Conservation (phyloP, 257 asterid species). For the Solanum sejunctum region DNA sequence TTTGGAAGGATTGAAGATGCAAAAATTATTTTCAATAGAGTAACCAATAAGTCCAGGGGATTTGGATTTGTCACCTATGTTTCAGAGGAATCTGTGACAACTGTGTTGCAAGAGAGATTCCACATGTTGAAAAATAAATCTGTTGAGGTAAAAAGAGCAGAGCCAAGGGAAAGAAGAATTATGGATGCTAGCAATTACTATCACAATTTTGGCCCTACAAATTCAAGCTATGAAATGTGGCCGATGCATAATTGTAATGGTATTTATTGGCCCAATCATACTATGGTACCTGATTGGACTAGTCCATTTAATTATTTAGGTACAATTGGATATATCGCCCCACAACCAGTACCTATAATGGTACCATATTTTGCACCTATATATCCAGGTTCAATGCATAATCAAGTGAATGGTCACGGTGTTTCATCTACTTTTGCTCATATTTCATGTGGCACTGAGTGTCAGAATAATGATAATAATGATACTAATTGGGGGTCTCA, state of each 20-base stretch:
- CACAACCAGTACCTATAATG: not conserved
- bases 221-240: not conserved
- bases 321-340: not conserved
- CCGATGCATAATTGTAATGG: not conserved
- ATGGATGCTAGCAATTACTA: not conserved
- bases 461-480: not conserved
- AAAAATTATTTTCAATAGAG: not conserved
- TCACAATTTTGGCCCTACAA: not conserved
- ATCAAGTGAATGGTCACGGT: not conserved
- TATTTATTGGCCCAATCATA: not conserved
- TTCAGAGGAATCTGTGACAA: not conserved
- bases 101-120: not conserved
- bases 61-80: not conserved
- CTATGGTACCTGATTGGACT: not conserved
- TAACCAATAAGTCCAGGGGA: not conserved
- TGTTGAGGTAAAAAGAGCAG: constrained; percentile 14
- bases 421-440: not conserved
- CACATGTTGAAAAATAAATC: not conserved
- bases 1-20: constrained; percentile 1
- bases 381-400: not conserved
- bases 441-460: not conserved
- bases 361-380: not conserved
- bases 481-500: too few species aligned
- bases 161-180: not conserved
- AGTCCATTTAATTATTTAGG: not conserved